Evolutionary conservation across 768 basidiomycete genomes (phyloP).

Genomic region (Pleurotus sapidus): DNA sequence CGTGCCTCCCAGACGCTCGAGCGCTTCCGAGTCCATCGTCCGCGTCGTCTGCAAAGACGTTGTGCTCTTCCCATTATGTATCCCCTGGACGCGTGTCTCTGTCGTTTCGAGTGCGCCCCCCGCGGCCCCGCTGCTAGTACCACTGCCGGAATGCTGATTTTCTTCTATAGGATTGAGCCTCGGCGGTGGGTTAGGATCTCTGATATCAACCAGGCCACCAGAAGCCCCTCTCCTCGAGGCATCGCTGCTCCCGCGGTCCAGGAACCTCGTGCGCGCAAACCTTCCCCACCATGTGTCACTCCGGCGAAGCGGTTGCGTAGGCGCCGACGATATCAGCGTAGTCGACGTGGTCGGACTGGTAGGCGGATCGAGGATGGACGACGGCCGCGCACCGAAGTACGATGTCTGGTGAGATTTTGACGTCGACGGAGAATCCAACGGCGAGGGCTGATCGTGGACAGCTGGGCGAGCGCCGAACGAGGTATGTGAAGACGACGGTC

Average conservation of each 20-base stretch:
- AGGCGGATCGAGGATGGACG: conserved; percentile 18
- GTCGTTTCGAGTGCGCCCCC: conserved; percentile 11
- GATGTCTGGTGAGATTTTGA: conserved; percentile 17
- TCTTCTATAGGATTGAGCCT: conserved; percentile 59
- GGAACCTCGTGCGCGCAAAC: conserved; percentile 62
- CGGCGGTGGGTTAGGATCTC: conserved; percentile 81
- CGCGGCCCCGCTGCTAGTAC: conserved; percentile 6
- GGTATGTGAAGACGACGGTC: conserved; percentile 6
- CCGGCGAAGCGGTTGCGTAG: conserved; percentile 51
- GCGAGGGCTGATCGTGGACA: not conserved
- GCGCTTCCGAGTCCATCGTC: conserved; percentile 67
- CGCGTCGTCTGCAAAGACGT: conserved; percentile 51
- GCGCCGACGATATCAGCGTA: conserved; percentile 38
- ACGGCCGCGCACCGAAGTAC: conserved; percentile 15
- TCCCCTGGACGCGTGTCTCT: conserved; percentile 2
- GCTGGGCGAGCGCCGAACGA: not conserved
- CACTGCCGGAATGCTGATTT: conserved; percentile 29
- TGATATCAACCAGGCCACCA: conserved; percentile 46
- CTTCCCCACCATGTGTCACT: conserved; percentile 80
- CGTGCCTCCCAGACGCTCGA: conserved; percentile 61
- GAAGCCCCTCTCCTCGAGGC: conserved; percentile 21
- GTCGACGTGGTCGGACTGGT: conserved; percentile 16
- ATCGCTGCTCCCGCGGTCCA: conserved; percentile 53
- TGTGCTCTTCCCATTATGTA: conserved; percentile 46
- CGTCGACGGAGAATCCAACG: not conserved